Percentiles rank a stretch among this genome's conserved stretches.
These are phyloP conservation scores for Suillus subaureus DNA, from an alignment of 768 basidiomycete genomes.

Conservation along the genomic window DNA sequence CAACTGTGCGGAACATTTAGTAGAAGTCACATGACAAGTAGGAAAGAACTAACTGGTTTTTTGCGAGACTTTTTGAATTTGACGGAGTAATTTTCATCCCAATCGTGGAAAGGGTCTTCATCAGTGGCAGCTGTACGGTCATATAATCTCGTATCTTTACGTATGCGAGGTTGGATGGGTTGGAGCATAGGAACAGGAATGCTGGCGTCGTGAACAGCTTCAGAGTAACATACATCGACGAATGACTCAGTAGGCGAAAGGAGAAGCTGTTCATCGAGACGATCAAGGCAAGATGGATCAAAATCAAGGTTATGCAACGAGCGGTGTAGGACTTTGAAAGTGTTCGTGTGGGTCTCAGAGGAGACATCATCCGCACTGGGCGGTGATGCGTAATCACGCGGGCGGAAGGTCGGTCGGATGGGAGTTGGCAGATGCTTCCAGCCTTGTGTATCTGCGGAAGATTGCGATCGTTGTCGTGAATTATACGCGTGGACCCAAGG, in stretches of 20 bases:
- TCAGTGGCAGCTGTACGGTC: slow-evolving; percentile 38
- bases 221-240: slow-evolving; percentile 44
- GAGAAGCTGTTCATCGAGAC: slow-evolving; percentile 45
- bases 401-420: slow-evolving; percentile 36
- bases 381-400: slow-evolving; percentile 35
- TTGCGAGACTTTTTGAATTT: slow-evolving; percentile 11
- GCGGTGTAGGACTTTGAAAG: slow-evolving; percentile 35
- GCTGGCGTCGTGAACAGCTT: slow-evolving; percentile 37
- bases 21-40: slow-evolving; percentile 7
- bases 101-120: slow-evolving; percentile 37
- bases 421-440: slow-evolving; percentile 35
- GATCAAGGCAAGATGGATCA: slow-evolving; percentile 42
- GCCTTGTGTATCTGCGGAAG: slow-evolving; percentile 35
- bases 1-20: slow-evolving; percentile 17
- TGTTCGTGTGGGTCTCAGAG: slow-evolving; percentile 29
- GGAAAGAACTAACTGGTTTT: slow-evolving; percentile 26
- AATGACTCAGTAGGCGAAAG: slow-evolving; percentile 43
- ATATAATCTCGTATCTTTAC: slow-evolving; percentile 28
- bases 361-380: slow-evolving; percentile 31
- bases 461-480: slow-evolving; percentile 34
- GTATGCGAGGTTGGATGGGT: slow-evolving; percentile 36
- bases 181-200: slow-evolving; percentile 29
- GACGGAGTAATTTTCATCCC: slow-evolving; percentile 38
- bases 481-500: slow-evolving; percentile 15
- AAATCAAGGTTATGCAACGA: slow-evolving; percentile 40